Evolutionary conservation across 805 yeast species (phyloP).

Genomic region (Nematodospora valgi): DNA sequence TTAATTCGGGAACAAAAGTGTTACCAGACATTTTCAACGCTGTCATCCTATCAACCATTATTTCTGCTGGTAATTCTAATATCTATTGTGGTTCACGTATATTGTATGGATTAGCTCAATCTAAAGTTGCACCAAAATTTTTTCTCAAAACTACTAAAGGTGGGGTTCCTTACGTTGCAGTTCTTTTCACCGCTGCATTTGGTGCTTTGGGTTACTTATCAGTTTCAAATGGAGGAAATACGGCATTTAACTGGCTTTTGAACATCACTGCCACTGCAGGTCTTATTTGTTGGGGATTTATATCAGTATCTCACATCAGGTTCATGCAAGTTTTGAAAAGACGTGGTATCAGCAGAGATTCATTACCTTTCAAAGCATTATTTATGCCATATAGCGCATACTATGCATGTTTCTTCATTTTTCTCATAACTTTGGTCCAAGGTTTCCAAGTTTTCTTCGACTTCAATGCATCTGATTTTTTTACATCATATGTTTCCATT

Average conservation of each 20-base stretch:
- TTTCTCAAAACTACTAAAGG: constrained; percentile 45
- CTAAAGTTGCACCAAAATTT: constrained; percentile 53
- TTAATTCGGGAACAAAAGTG: constrained; percentile 62
- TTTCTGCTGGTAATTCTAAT: constrained; percentile 80
- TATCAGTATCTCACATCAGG: constrained; percentile 61
- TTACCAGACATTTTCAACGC: constrained; percentile 72
- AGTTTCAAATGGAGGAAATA: constrained; percentile 46
- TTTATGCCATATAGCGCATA: constrained; percentile 67
- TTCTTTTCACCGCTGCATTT: constrained; percentile 52
- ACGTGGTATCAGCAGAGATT: constrained; percentile 64
- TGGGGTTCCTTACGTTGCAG: constrained; percentile 65
- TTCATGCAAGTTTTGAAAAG: constrained; percentile 62
- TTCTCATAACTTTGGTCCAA: constrained; percentile 62
- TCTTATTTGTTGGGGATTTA: constrained; percentile 68
- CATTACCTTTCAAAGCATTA: constrained; percentile 69
- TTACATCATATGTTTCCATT: constrained; percentile 69
- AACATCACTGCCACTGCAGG: constrained; percentile 79
- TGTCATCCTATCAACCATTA: constrained; percentile 59
- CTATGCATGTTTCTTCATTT: constrained; percentile 54
- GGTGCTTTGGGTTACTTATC: constrained; percentile 66
- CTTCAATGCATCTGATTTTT: constrained; percentile 54
- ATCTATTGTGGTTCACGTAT: constrained; percentile 70
- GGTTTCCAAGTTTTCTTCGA: constrained; percentile 65
- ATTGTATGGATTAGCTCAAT: constrained; percentile 61
- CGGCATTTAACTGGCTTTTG: constrained; percentile 69